Conservation (phyloP, 202 grass and related monocot species). For the Saccharum hybrid region DNA sequence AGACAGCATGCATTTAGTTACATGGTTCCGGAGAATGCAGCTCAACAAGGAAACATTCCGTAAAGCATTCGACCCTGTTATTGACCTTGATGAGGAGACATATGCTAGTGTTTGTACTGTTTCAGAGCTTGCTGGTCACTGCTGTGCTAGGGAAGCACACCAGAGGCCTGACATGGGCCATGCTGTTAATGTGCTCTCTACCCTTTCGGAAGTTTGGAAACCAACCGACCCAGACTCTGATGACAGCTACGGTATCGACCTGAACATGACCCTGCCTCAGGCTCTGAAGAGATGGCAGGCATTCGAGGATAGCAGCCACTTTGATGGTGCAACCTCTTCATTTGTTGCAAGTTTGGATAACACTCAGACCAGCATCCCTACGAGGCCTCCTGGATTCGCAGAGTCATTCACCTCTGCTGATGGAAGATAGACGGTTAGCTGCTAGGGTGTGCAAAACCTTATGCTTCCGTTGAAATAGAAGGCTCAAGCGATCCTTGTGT, state of each 20-base stretch:
- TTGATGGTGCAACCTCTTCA: constrained; percentile 71
- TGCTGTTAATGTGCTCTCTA: constrained; percentile 86
- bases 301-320: constrained; percentile 73
- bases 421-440: constrained; percentile 55
- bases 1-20: constrained; percentile 93
- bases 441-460: background rate
- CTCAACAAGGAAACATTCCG: constrained; percentile 73
- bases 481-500: constrained; percentile 44
- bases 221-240: constrained; percentile 82
- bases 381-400: constrained; percentile 76
- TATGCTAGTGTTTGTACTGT: constrained; percentile 79
- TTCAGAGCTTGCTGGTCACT: constrained; percentile 86
- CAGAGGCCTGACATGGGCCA: constrained; percentile 94
- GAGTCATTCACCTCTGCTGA: constrained; percentile 89
- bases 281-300: constrained; percentile 98
- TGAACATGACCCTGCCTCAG: constrained; percentile 90
- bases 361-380: constrained; percentile 93
- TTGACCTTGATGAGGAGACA: constrained; percentile 85
- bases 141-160: constrained; percentile 78
- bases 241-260: constrained; percentile 88
- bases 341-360: constrained; percentile 78
- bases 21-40: constrained; percentile 93
- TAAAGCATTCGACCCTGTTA: constrained; percentile 65
- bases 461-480: constrained; percentile 27
- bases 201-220: constrained; percentile 85